phyloP scores from a whole-genome alignment of 2,329 filamentous ascomycete genomes.

The Trichophyton rubrum region DNA sequence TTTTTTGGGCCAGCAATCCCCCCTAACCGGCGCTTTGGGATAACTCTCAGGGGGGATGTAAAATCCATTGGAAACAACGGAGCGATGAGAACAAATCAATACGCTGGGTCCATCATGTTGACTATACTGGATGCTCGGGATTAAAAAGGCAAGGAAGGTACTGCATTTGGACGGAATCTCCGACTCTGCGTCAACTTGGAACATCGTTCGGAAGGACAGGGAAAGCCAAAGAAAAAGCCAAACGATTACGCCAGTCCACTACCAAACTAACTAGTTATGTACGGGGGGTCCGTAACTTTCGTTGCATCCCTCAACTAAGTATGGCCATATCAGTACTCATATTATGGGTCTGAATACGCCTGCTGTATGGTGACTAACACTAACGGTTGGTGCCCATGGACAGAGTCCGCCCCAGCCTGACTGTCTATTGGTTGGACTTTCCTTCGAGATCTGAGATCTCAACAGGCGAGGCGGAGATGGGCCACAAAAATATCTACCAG shows the following conservation, averaged over 20 bases:
- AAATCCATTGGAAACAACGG: neutral
- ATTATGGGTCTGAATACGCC: neutral
- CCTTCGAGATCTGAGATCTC: neutral
- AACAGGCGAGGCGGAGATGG: neutral
- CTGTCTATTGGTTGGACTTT: neutral
- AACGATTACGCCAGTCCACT: neutral
- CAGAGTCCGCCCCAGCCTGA: neutral
- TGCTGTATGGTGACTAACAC: neutral
- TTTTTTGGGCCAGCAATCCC: neutral
- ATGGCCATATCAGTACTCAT: neutral
- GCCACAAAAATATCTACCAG: neutral
- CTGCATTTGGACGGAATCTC: slow-evolving; percentile 2
- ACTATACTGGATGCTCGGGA: neutral
- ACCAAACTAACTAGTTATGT: neutral
- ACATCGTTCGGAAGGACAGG: slow-evolving; percentile 1
- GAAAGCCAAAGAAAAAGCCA: neutral
- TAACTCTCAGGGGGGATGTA: neutral
- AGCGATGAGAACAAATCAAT: neutral
- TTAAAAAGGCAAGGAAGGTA: neutral
- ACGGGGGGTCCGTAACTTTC: neutral
- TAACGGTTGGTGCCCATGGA: neutral
- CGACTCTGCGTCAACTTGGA: slow-evolving; percentile 2
- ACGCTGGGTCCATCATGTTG: neutral
- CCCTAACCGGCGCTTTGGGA: neutral
- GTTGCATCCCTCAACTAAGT: neutral